Conservation (phyloP, 768 basidiomycete species). For the Macrolepiota albuminosa region DNA sequence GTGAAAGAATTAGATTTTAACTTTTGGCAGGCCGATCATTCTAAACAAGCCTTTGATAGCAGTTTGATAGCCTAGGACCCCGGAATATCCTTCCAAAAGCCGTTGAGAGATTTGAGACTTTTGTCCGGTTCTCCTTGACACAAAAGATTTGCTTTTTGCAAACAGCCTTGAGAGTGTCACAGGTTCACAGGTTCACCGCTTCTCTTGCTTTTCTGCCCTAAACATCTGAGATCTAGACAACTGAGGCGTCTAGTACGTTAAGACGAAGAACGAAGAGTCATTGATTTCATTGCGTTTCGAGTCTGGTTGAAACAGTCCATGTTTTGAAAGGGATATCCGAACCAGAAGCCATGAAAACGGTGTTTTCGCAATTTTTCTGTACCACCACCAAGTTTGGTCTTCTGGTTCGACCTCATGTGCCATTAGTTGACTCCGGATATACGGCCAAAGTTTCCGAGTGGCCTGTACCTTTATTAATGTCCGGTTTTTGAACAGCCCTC, state of each 20-base stretch:
- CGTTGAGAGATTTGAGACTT: background rate
- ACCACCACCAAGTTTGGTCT: background rate
- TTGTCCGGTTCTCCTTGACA: too few relatives aligned
- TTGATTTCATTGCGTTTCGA: background rate
- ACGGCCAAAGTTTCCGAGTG: background rate
- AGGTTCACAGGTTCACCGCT: background rate
- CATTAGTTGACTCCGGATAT: background rate
- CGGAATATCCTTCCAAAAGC: background rate
- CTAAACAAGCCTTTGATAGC: background rate
- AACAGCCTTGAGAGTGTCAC: background rate
- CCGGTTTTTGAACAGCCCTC: background rate
- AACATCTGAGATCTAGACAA: background rate
- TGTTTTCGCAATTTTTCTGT: background rate
- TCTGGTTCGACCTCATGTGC: background rate
- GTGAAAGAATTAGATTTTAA: conserved; percentile 15
- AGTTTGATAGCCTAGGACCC: background rate
- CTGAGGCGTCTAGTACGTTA: background rate
- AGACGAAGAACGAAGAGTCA: background rate
- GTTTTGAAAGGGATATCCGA: background rate
- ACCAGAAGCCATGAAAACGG: background rate
- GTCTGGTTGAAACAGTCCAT: background rate
- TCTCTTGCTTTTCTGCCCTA: background rate
- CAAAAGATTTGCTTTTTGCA: background rate
- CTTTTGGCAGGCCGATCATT: conserved; percentile 15
- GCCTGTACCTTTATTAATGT: background rate